A percentile compares a stretch with the other conserved stretches of the same genome.
Conservation (phyloP, 805 yeast species). For the Kregervanrija fluxuum region DNA sequence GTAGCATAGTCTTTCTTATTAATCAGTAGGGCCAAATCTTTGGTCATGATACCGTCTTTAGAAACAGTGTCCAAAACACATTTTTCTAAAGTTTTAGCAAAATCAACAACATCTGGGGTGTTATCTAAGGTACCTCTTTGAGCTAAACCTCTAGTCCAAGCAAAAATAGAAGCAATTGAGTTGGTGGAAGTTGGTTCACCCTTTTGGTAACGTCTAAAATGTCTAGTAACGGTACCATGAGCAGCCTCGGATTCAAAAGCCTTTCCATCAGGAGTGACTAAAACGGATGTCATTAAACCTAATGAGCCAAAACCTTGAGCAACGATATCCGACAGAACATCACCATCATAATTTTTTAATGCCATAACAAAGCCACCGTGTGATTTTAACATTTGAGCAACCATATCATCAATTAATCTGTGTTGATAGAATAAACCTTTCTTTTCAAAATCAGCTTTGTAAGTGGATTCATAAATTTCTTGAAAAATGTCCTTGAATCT, state of each 20-base stretch:
- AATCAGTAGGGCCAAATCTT: constrained; percentile 66
- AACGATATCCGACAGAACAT: constrained; percentile 77
- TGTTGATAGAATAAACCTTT: constrained; percentile 69
- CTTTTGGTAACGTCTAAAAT: constrained; percentile 72
- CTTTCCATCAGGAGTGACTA: constrained; percentile 79
- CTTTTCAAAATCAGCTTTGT: constrained; percentile 49
- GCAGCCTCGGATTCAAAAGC: constrained; percentile 86
- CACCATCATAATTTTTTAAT: constrained; percentile 80
- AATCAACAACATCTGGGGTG: constrained; percentile 63
- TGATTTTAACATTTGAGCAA: constrained; percentile 81
- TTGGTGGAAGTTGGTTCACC: constrained; percentile 81
- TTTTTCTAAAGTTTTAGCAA: constrained; percentile 57
- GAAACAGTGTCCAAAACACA: constrained; percentile 70
- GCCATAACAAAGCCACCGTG: constrained; percentile 80
- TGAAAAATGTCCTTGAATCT: constrained; percentile 76
- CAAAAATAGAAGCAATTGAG: constrained; percentile 79
- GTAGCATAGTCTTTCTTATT: constrained; percentile 59
- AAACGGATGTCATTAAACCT: constrained; percentile 78
- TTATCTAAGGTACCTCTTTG: constrained; percentile 74
- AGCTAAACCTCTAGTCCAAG: constrained; percentile 79
- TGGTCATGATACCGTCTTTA: constrained; percentile 71
- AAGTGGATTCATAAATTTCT: constrained; percentile 51
- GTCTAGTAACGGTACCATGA: constrained; percentile 85
- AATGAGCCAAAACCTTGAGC: constrained; percentile 85
- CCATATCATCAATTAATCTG: constrained; percentile 82